Percentiles rank a stretch among this genome's conserved stretches.
Conservation (phyloP, 2,329 filamentous ascomycete genomes). For the Plenodomus tracheiphilus region DNA sequence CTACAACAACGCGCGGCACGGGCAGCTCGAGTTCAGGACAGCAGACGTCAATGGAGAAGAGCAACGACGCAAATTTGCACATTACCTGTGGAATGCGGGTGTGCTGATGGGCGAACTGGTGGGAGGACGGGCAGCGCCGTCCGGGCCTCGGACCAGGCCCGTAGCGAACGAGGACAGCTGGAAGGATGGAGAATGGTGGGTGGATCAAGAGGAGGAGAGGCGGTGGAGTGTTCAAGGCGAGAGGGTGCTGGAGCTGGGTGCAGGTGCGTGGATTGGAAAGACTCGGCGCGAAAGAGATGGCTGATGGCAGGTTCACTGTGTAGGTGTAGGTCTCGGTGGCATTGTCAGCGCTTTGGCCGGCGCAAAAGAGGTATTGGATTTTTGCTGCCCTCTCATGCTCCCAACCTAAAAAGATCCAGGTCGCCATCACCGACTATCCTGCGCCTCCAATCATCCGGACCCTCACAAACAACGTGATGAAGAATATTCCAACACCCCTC, state of each 20-base stretch:
- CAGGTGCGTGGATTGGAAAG: constrained; percentile 56
- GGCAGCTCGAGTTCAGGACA: constrained; percentile 45
- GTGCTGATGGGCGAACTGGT: constrained; percentile 52
- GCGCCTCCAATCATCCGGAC: constrained; percentile 62
- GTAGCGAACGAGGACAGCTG: constrained; percentile 26
- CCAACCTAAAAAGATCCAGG: constrained; percentile 32
- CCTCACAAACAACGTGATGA: constrained; percentile 60
- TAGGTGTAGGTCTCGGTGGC: constrained; percentile 52
- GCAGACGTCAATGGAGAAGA: constrained; percentile 55
- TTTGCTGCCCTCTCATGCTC: background rate
- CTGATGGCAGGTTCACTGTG: constrained; percentile 28
- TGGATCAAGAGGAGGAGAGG: constrained; percentile 33
- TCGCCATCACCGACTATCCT: constrained; percentile 71
- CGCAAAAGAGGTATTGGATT: constrained; percentile 47
- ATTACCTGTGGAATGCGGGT: constrained; percentile 73
- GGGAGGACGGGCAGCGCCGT: constrained; percentile 28
- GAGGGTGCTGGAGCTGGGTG: constrained; percentile 66
- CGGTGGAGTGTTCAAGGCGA: constrained; percentile 55
- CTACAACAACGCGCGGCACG: constrained; percentile 54
- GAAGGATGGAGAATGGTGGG: constrained; percentile 37
- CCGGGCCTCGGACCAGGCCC: no score
- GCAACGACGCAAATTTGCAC: constrained; percentile 66
- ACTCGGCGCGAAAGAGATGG: constrained; percentile 14
- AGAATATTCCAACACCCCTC: constrained; percentile 52
- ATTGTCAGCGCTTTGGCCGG: constrained; percentile 52